Conservation (phyloP, 2,329 filamentous ascomycete species). For the Ceratocystis diversiconidia region DNA sequence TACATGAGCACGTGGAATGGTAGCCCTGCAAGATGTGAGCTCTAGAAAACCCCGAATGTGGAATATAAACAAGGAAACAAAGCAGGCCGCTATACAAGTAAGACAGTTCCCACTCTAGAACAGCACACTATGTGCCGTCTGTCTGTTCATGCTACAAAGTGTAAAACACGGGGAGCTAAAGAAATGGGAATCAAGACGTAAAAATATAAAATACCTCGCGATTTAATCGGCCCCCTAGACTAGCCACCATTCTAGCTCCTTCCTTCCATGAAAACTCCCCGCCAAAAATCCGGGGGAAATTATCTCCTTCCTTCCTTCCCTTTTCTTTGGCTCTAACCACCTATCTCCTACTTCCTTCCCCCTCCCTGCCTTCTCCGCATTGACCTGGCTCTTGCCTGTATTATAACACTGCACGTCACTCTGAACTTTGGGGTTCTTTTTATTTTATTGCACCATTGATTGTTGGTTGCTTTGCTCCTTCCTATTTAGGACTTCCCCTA, state of each 20-base stretch:
- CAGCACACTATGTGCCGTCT: background rate
- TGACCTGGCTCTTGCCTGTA: background rate
- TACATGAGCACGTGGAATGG: too few species aligned
- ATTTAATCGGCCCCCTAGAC: background rate
- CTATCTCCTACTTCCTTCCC: background rate
- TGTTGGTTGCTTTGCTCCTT: background rate
- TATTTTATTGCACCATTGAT: background rate
- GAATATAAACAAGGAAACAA: too few species aligned
- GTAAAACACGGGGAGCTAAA: background rate
- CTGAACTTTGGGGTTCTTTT: background rate
- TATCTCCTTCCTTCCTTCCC: background rate
- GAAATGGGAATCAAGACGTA: background rate
- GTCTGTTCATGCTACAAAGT: background rate
- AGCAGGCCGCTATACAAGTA: background rate
- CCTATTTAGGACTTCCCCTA: background rate
- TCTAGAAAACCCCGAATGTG: too few species aligned
- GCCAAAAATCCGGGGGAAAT: conserved; percentile 5
- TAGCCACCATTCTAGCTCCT: background rate
- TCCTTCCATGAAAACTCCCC: background rate
- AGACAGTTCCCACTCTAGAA: background rate
- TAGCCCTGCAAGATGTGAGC: too few species aligned
- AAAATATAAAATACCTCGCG: background rate
- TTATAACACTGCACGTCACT: background rate
- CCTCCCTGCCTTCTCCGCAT: background rate
- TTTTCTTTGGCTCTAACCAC: background rate